Evolutionary conservation across 1,284 basidiomycete species (phyloP).

Genomic region (Melampsora americana): DNA sequence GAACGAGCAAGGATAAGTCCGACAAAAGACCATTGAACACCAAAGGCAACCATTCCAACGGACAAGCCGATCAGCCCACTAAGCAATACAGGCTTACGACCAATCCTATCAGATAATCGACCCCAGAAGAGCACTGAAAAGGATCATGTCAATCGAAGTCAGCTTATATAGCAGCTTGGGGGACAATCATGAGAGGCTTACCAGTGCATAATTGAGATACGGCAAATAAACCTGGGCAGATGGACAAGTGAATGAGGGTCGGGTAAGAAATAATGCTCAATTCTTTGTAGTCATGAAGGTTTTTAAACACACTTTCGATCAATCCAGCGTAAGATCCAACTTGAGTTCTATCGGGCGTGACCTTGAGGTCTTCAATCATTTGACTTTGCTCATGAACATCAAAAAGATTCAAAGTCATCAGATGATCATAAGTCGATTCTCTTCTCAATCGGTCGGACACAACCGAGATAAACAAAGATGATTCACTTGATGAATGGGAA

Average conservation of each 20-base stretch:
- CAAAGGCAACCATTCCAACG: slow-evolving; percentile 15
- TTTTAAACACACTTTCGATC: slow-evolving; percentile 1
- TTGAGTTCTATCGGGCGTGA: neutral
- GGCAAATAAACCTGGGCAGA: slow-evolving; percentile 21
- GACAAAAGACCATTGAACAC: slow-evolving; percentile 1
- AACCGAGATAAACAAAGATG: neutral
- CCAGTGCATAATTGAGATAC: slow-evolving; percentile 18
- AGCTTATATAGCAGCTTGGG: neutral
- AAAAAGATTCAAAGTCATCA: neutral
- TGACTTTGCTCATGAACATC: neutral
- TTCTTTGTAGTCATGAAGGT: neutral
- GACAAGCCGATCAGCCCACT: slow-evolving; percentile 4
- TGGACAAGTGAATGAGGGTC: neutral
- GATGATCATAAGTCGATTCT: neutral
- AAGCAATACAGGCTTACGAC: slow-evolving; percentile 18
- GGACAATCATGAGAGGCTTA: neutral
- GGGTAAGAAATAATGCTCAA: neutral
- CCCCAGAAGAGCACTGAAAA: slow-evolving; percentile 15
- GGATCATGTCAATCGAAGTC: neutral
- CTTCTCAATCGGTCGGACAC: neutral
- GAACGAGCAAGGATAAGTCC: slow-evolving; percentile 12
- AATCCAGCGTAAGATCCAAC: slow-evolving; percentile 19
- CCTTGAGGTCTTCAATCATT: slow-evolving; percentile 13
- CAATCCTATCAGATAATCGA: slow-evolving; percentile 4
- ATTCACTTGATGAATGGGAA: slow-evolving; percentile 21